Evolutionary conservation across 495 filamentous ascomycete species (phyloP).

Genomic region (Penicillium herquei): DNA sequence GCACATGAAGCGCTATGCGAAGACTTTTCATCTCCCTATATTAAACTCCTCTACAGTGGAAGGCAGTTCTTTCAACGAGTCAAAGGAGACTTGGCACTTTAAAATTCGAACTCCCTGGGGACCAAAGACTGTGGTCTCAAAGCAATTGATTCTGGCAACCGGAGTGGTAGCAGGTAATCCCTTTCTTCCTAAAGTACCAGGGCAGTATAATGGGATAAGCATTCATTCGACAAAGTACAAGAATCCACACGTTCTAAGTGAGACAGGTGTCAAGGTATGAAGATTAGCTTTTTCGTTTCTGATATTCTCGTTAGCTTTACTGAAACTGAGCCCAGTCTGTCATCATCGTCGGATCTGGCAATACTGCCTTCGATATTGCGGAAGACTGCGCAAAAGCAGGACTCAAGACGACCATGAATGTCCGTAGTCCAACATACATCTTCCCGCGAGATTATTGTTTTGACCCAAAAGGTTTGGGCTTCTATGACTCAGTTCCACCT

Average conservation of each 20-base stretch:
- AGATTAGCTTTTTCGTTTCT: background rate
- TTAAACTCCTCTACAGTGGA: background rate
- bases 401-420: background rate
- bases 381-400: slow-evolving; percentile 1
- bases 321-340: background rate
- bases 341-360: background rate
- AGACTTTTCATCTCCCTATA: background rate
- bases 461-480: background rate
- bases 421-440: background rate
- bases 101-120: background rate
- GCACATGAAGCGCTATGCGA: background rate
- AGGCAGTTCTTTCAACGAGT: background rate
- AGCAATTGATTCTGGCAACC: background rate
- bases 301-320: too few species aligned
- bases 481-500: background rate
- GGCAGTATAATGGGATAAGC: background rate
- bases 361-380: background rate
- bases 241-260: background rate
- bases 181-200: background rate
- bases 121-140: background rate
- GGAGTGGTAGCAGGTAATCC: background rate
- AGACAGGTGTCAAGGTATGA: background rate
- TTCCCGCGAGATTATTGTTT: background rate
- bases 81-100: background rate
- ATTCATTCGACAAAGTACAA: background rate